phyloP scores from a whole-genome alignment of 2,329 filamentous ascomycete species.

The Sarocladium kiliense region DNA sequence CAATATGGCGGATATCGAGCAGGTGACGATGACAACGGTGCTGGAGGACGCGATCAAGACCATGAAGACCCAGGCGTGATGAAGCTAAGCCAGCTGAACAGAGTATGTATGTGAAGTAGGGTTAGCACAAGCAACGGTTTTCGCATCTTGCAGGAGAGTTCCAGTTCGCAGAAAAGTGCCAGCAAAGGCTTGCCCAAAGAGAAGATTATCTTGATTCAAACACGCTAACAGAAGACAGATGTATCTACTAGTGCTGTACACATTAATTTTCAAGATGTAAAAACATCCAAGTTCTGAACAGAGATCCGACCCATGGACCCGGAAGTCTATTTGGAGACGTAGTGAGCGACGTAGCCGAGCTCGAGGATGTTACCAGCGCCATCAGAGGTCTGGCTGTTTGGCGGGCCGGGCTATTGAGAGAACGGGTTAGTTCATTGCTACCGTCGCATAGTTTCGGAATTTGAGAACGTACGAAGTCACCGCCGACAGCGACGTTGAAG shows the following conservation, averaged over 20 bases:
- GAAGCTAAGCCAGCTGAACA: too few species aligned
- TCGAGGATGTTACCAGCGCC: slow-evolving; percentile 46
- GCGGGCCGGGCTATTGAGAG: slow-evolving; percentile 38
- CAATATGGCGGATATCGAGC: background rate
- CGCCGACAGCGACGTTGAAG: slow-evolving; percentile 52
- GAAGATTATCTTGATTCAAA: background rate
- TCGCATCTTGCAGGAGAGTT: too few species aligned
- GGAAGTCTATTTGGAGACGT: slow-evolving; percentile 24
- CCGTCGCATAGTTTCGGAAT: too few species aligned
- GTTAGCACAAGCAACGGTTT: too few species aligned
- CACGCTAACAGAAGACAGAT: background rate
- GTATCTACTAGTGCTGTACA: background rate
- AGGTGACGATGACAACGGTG: background rate
- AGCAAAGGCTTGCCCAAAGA: background rate
- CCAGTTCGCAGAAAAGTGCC: background rate
- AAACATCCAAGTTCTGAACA: too few species aligned
- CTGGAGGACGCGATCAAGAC: background rate
- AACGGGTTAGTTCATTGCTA: slow-evolving; percentile 13
- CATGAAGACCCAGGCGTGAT: background rate
- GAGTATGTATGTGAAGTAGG: too few species aligned
- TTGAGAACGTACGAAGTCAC: slow-evolving; percentile 47
- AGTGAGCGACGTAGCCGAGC: slow-evolving; percentile 44
- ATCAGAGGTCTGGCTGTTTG: slow-evolving; percentile 39
- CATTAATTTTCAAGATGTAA: background rate
- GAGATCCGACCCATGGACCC: too few species aligned